phyloP scores from a whole-genome alignment of 176 grass and related monocot species.

The Triticum timopheevii region DNA sequence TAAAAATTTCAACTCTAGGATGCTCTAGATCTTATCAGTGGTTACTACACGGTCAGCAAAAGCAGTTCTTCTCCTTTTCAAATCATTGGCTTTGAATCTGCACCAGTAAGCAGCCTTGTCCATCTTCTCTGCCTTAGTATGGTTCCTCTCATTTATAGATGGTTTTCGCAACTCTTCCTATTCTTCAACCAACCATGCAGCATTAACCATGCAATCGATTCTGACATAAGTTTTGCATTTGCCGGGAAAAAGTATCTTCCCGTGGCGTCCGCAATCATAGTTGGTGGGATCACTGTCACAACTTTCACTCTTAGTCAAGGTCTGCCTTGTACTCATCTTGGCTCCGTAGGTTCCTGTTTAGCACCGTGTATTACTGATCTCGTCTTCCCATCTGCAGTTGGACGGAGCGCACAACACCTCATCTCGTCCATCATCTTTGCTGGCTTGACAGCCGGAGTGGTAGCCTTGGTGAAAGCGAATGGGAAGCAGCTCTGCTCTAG shows the following conservation, averaged over 20 bases:
- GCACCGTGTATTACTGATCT: not conserved
- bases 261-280: conserved; percentile 78
- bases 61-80: conserved; percentile 65
- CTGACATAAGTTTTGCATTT: conserved; percentile 15
- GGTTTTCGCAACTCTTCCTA: not conserved
- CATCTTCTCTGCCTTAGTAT: conserved; percentile 2
- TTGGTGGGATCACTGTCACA: conserved; percentile 83
- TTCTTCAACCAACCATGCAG: not conserved
- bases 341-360: not conserved
- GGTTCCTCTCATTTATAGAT: not conserved
- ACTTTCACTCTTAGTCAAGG: conserved; percentile 93
- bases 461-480: conserved; percentile 90
- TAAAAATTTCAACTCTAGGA: conserved; percentile 59
- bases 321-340: conserved; percentile 12
- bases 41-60: conserved; percentile 71
- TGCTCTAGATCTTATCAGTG: conserved; percentile 88
- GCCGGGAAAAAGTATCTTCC: conserved; percentile 69
- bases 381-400: conserved; percentile 38
- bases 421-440: conserved; percentile 64
- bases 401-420: conserved; percentile 56
- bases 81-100: conserved; percentile 66
- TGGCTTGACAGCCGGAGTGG: conserved; percentile 72
- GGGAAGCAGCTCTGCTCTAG: conserved; percentile 94
- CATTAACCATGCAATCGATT: not conserved
- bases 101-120: conserved; percentile 54